phyloP scores from a whole-genome alignment of 495 filamentous ascomycete species.

The Tuber aestivum region DNA sequence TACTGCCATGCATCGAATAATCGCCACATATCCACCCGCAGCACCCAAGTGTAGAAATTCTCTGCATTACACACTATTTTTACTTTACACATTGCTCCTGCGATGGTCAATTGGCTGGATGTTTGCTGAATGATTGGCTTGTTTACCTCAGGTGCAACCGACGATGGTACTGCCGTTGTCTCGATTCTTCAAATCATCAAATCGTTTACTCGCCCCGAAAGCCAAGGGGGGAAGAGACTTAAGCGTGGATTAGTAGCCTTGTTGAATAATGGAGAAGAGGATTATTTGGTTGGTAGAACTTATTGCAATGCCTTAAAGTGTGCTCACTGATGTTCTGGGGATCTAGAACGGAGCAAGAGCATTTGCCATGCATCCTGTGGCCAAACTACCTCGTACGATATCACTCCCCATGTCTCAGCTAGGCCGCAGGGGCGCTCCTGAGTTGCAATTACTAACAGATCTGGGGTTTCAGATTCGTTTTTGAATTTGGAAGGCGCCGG shows the following conservation, averaged over 20 bases:
- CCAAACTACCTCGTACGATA: conserved; percentile 42
- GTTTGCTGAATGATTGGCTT: background rate
- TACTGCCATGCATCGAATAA: background rate
- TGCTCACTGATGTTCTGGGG: conserved; percentile 3
- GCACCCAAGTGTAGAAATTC: background rate
- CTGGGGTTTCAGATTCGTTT: conserved; percentile 66
- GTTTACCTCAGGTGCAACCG: conserved; percentile 65
- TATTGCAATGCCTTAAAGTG: background rate
- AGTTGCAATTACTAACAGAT: background rate
- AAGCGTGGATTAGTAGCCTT: conserved; percentile 75
- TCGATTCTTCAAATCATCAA: conserved; percentile 79
- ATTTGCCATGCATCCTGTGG: conserved; percentile 75
- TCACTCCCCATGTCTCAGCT: background rate
- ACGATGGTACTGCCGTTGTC: conserved; percentile 85
- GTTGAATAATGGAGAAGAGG: conserved; percentile 95
- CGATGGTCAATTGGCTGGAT: background rate
- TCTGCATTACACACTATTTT: background rate
- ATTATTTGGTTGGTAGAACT: conserved; percentile 55
- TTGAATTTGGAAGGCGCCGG: conserved; percentile 93
- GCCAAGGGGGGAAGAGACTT: conserved; percentile 57
- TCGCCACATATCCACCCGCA: background rate
- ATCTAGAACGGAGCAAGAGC: conserved; percentile 69
- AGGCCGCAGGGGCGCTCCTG: background rate
- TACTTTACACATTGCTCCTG: background rate
- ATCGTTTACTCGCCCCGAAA: conserved; percentile 66